A percentile compares a stretch with the other conserved stretches of the same genome.
phyloP scores from a whole-genome alignment of 257 asterid genomes.

The Linderniella brevidens region DNA sequence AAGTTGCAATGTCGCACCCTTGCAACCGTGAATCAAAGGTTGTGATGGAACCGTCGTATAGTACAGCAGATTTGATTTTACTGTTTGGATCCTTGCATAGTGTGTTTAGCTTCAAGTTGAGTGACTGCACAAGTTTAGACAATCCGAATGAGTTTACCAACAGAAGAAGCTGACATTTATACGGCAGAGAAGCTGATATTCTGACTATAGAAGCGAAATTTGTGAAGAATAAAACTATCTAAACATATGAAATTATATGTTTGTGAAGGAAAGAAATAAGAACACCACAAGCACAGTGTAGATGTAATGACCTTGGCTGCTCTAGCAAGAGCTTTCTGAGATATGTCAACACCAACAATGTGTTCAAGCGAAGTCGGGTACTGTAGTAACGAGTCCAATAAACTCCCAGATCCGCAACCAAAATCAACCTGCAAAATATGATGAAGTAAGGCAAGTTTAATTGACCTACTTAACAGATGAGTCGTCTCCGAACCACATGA shows the following conservation, averaged over 20 bases:
- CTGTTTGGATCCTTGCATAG: slow-evolving; percentile 23
- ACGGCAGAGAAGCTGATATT: too few relatives aligned
- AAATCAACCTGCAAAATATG: slow-evolving; percentile 69
- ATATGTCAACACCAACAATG: slow-evolving; percentile 78
- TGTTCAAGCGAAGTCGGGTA: slow-evolving; percentile 69
- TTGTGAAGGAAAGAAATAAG: neutral
- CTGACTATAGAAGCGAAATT: too few relatives aligned
- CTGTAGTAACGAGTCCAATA: slow-evolving; percentile 64
- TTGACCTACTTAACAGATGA: too few relatives aligned
- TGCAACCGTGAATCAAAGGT: slow-evolving; percentile 48
- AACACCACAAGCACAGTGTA: neutral
- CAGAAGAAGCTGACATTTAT: too few relatives aligned
- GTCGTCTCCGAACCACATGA: too few relatives aligned
- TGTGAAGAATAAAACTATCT: too few relatives aligned
- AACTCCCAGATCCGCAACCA: slow-evolving; percentile 98
- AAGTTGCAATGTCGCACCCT: slow-evolving; percentile 79
- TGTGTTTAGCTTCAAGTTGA: slow-evolving; percentile 51
- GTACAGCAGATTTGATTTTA: slow-evolving; percentile 46
- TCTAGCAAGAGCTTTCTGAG: slow-evolving; percentile 54
- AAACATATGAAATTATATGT: neutral
- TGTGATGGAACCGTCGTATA: slow-evolving; percentile 65
- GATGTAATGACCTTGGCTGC: slow-evolving; percentile 73
- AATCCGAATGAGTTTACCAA: too few relatives aligned
- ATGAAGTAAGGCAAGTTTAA: slow-evolving; percentile 12
- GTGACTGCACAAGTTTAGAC: slow-evolving; percentile 31